Base-by-base conservation (phyloP, 2,329 filamentous ascomycete genomes). In the Myriosclerotinia duriaeana region DNA sequence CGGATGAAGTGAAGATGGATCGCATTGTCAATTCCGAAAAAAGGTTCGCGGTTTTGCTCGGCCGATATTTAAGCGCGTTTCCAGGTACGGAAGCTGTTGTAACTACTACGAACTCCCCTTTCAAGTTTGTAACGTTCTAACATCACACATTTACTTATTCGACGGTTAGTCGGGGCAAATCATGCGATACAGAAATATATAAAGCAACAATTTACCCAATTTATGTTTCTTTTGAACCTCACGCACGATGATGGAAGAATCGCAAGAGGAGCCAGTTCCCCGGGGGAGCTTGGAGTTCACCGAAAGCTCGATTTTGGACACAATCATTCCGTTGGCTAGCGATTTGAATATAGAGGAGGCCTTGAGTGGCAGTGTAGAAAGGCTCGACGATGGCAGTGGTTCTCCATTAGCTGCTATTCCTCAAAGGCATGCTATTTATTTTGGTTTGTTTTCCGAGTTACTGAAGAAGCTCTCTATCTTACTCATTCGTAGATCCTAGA, bases 341-440 rank as follows among this genome's bases (percentile, higher is more conserved):
- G 74, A 84, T 48, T 79, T 87, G 65, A 77, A 83, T 52, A 79
- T 87, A 46, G 83, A 87, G 66, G 79, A 84, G 34, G 78, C 78
- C 2, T 81, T 88, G 65, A 78, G 77, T 64, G 76, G 79, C 53
- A 76, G 77, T 5, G 77, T 79, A 14, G 79, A 78, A 70, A 80
- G 69, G 17, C 67, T 76, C 14, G 73, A 76, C 54, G 71, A 74
- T 38, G 71, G 70, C 15, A 70, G 78, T 64, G 78, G 72, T 69
- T 76, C 80, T 70, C 79, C 79, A 71, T 78, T 80, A 69, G 81
- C 89, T 62, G 83, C 83, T 22, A 82, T 92, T 73, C 79, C 84
- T 53, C 84, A 86, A 72, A 83, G 90, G 70, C 83, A 89, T 50
- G 82, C 83, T 65, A 80, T 93, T 50, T 89, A 91, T 75, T 92